A percentile compares a stretch with the other conserved stretches of the same genome.
phyloP scores from a whole-genome alignment of 345 rosid genomes.

The Arabis alpina region DNA sequence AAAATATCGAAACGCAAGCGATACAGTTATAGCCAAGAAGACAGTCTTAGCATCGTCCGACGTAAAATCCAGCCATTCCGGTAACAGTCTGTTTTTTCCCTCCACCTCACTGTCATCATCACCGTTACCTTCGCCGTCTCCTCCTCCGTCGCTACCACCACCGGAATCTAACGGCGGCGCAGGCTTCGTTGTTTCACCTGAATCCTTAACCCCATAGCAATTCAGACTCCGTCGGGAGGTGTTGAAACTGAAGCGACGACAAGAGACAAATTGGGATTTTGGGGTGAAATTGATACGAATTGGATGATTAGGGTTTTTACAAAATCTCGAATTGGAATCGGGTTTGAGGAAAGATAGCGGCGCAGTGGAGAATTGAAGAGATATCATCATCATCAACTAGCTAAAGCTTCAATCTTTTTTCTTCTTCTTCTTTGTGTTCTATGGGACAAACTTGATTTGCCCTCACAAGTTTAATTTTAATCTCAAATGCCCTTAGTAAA shows the following conservation, averaged over 20 bases:
- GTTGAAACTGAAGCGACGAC: conserved; percentile 13
- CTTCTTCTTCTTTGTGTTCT: no score
- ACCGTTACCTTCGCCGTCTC: conserved; percentile 51
- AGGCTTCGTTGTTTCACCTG: conserved; percentile 53
- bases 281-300: not conserved
- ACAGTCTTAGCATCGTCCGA: conserved; percentile 86
- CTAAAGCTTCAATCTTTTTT: not conserved
- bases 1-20: conserved; percentile 80
- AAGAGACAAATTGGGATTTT: conserved; percentile 6
- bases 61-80: conserved; percentile 76
- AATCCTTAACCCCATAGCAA: conserved; percentile 55
- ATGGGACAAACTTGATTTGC: no score
- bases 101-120: conserved; percentile 59
- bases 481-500: no score
- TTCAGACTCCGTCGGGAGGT: conserved; percentile 27
- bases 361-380: conserved; percentile 45
- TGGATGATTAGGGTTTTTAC: conserved; percentile 26
- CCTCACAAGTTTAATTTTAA: no score
- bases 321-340: conserved; percentile 28
- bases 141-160: conserved; percentile 43
- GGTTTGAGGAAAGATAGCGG: conserved; percentile 39
- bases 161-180: conserved; percentile 47
- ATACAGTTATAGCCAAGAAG: conserved; percentile 68
- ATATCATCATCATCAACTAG: conserved; percentile 37
- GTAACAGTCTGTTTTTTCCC: conserved; percentile 55